Evolutionary conservation across 2,329 filamentous ascomycete genomes (phyloP), one percentile per base, ranked within the genome.

Genomic region (Aureobasidium uvarum): DNA sequence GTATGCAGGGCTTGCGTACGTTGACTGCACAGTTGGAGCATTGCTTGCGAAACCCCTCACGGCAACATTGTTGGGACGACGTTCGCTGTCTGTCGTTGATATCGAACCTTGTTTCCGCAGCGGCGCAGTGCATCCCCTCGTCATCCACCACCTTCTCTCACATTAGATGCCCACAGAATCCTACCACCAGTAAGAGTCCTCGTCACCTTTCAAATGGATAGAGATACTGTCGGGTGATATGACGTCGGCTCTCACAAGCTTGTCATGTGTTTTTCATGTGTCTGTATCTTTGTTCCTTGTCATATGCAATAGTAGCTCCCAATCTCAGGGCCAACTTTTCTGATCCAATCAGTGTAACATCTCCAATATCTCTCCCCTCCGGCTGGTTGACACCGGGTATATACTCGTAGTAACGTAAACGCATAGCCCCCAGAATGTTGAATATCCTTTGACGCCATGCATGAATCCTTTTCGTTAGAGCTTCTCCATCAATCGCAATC

Each of bases 401-500:
- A 51, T 39, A 31, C 36, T 62, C 41, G 56, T 36, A 60, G 56
- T 60, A 48, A 60, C 54, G 54, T 50, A 38, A 31, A 28, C 25
- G 33, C 45, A 51, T 23, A 54, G 60, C 60, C 48, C 48, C 59
- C 45, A 56, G 51, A 58, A 54, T 65, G 63, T 65, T 65, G 63
- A 65, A 65, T 45, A 54, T 48, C 43, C 36, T 46, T 28, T 50
- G 52, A 56, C 52, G 45, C 63, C 51, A 38, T 65, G 39, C 51
- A 59, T 65, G 54, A 48, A 59, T 65, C 45, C 23, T 65, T 65
- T 36, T 58, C 60, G 60, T 63, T 63, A 63, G 60, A 63, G 60
- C 60, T 63, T 63, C 48, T 36, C 54, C 46, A 16, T 36, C 10
- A 52, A 18, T 63, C 16, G n/a, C 48, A 45, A 52, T 60, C 60